Evolutionary conservation across 2,329 filamentous ascomycete genomes (phyloP).

Genomic region (Pseudogymnoascus sp.): DNA sequence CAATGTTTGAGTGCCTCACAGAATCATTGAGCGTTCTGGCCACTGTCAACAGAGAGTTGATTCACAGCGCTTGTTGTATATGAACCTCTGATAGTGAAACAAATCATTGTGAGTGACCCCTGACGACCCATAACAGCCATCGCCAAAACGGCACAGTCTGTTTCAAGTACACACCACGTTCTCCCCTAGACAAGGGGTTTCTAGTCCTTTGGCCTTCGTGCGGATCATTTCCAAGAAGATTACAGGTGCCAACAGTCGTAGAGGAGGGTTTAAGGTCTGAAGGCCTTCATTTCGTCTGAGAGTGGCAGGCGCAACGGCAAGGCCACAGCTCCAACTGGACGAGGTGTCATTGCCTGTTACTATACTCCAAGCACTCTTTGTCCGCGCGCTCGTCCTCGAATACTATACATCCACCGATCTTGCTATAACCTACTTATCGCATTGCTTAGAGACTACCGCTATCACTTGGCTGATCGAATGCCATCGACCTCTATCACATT

Average conservation of each 20-base stretch:
- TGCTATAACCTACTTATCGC: neutral
- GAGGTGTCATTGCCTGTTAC: neutral
- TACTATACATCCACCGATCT: neutral
- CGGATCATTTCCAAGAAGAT: constrained; percentile 6
- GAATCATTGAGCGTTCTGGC: neutral
- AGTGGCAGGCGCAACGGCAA: constrained; percentile 2
- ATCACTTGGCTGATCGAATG: constrained; percentile 10
- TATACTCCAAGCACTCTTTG: neutral
- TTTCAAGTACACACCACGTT: constrained; percentile 2
- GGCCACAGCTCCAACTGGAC: neutral
- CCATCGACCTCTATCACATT: constrained; percentile 7
- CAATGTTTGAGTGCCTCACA: neutral
- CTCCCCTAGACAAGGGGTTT: constrained; percentile 6
- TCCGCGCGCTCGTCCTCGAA: neutral
- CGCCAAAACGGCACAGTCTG: constrained; percentile 4
- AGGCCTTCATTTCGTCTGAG: constrained; percentile 7
- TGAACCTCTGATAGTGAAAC: constrained; percentile 1
- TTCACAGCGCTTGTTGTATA: neutral
- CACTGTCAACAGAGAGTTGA: neutral
- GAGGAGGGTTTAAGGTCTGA: constrained; percentile 2
- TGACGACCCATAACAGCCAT: neutral
- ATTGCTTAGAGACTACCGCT: neutral
- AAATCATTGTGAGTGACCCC: neutral
- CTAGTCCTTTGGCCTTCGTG: neutral
- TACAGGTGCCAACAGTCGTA: neutral